A percentile compares a stretch with the other conserved stretches of the same genome.
These are phyloP conservation scores for Polytrichum commune DNA, from an alignment of 225 moss, liverwort and hornwort species.

Conservation along the genomic window DNA sequence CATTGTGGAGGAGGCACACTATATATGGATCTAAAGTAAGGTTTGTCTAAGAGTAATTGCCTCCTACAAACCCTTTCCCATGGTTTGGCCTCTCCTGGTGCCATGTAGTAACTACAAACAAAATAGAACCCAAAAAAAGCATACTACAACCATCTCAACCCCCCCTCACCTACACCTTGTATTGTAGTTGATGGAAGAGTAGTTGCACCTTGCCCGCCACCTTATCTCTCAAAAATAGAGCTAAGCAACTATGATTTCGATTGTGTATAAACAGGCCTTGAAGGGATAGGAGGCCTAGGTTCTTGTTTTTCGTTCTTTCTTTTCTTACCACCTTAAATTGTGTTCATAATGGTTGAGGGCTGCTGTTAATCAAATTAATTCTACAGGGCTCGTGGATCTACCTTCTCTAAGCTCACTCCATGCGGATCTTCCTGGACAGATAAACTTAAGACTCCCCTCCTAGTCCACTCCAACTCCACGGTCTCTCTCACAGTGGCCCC, in stretches of 20 bases:
- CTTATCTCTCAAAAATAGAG: neutral
- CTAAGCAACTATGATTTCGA: no score
- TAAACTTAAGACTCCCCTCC: constrained; percentile 69
- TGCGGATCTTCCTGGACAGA: constrained; percentile 74
- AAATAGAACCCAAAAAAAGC: no score
- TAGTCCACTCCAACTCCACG: constrained; percentile 74
- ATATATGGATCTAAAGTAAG: no score
- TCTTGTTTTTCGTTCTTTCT: neutral
- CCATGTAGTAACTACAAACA: no score
- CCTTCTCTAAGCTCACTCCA: constrained; percentile 71
- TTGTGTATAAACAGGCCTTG: no score
- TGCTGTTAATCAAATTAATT: neutral
- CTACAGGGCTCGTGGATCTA: constrained; percentile 48
- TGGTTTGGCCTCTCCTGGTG: no score
- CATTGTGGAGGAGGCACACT: no score
- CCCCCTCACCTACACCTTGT: no score
- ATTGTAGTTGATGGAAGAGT: no score
- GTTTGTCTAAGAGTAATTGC: no score
- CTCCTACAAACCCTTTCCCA: no score
- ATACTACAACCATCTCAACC: no score
- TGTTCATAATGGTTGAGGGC: neutral
- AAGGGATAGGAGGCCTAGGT: neutral
- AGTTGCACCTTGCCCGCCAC: neutral
- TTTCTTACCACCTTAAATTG: neutral
- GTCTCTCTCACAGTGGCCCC: constrained; percentile 46